Evolutionary conservation across 1,284 basidiomycete genomes (phyloP).

Genomic region (Polyporus tsugae): DNA sequence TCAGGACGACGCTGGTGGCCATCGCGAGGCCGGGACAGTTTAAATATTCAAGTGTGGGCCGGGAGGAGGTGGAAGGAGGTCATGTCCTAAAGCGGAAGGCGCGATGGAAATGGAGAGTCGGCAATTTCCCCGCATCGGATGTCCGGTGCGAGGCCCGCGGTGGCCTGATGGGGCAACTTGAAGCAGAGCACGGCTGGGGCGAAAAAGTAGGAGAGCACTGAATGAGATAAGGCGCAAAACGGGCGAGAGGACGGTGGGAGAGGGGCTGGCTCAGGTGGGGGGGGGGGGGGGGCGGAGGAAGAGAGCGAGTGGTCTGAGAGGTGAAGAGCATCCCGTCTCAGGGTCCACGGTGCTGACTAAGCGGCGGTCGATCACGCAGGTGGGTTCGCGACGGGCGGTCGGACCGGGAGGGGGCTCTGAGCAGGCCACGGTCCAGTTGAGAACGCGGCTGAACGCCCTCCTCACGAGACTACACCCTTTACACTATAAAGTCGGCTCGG

Average conservation of each 20-base stretch:
- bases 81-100: constrained; percentile 24
- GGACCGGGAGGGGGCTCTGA: constrained; percentile 31
- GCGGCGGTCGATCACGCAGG: constrained; percentile 32
- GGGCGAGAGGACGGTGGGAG: not conserved
- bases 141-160: constrained; percentile 31
- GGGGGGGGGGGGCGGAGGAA: not conserved
- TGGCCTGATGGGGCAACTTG: not conserved
- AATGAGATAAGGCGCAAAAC: constrained; percentile 5
- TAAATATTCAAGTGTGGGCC: constrained; percentile 19
- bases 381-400: constrained; percentile 25
- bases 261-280: not conserved
- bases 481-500: constrained; percentile 37
- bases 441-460: constrained; percentile 26
- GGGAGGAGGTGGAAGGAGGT: constrained; percentile 12
- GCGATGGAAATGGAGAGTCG: constrained; percentile 21
- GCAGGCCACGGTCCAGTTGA: constrained; percentile 28
- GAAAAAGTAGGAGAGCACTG: not conserved
- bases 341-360: constrained; percentile 29
- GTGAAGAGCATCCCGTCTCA: constrained; percentile 17
- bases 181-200: not conserved
- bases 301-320: constrained; percentile 2
- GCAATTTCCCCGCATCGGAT: constrained; percentile 43
- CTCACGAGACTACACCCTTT: constrained; percentile 37
- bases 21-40: constrained; percentile 16
- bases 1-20: constrained; percentile 19